phyloP scores from a whole-genome alignment of 768 basidiomycete species.

The Hericium rajendrae region DNA sequence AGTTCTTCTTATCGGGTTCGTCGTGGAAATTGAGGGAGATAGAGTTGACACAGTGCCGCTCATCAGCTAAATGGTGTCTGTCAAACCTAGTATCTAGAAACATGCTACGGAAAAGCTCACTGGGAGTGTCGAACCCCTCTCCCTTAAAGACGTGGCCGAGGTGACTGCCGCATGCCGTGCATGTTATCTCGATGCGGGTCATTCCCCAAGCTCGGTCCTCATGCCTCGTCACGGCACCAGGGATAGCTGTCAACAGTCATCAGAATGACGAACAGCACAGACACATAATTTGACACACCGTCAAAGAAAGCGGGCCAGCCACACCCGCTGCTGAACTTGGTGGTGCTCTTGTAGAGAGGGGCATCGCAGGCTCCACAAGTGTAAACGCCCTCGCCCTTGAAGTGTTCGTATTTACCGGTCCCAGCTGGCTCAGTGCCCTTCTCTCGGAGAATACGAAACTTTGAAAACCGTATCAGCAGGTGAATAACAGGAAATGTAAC shows the following conservation, averaged over 20 bases:
- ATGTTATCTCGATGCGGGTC: constrained; percentile 78
- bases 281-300: constrained; percentile 30
- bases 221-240: constrained; percentile 76
- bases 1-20: constrained; percentile 23
- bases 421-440: constrained; percentile 81
- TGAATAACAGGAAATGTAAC: constrained; percentile 11
- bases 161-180: constrained; percentile 86
- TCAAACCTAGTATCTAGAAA: background rate
- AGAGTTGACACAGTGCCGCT: constrained; percentile 85
- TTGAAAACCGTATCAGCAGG: background rate
- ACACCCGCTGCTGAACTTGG: constrained; percentile 89
- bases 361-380: constrained; percentile 71
- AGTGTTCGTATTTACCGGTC: constrained; percentile 74
- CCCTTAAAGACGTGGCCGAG: constrained; percentile 95
- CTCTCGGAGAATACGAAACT: constrained; percentile 80
- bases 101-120: constrained; percentile 23
- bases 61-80: constrained; percentile 42
- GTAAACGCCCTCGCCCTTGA: constrained; percentile 58
- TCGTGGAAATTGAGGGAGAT: constrained; percentile 70
- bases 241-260: constrained; percentile 50
- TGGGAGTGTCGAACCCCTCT: constrained; percentile 73
- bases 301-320: constrained; percentile 99
- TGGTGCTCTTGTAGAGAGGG: constrained; percentile 78
- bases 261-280: background rate
- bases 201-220: constrained; percentile 61